These are phyloP conservation scores for Penicillium paradoxum DNA, from an alignment of 495 filamentous ascomycete species.

Conservation along the genomic window DNA sequence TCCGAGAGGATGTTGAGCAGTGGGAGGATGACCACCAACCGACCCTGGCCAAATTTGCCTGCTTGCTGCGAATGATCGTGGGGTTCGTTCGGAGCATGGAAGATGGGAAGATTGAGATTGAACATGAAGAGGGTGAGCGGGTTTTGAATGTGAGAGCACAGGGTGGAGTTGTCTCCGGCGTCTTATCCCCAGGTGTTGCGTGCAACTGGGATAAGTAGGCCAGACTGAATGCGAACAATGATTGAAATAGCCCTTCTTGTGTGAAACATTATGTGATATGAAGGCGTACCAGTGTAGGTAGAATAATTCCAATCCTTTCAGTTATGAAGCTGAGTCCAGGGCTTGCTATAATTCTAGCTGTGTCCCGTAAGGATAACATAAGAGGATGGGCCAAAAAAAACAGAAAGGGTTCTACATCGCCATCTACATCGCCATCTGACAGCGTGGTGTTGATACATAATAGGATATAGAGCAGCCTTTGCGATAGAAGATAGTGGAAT, in stretches of 20 bases:
- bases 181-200: conserved; percentile 7
- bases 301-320: neutral
- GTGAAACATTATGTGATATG: neutral
- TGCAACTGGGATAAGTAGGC: neutral
- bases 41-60: conserved; percentile 22
- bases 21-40: conserved; percentile 50
- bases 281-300: too few relatives aligned
- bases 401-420: too few relatives aligned
- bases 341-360: neutral
- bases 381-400: too few relatives aligned
- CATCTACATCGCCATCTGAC: neutral
- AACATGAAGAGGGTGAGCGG: conserved; percentile 21
- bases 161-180: conserved; percentile 15
- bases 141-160: conserved; percentile 43
- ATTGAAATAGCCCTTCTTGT: neutral
- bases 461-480: too few relatives aligned
- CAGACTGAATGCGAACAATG: neutral
- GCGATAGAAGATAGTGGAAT: too few relatives aligned
- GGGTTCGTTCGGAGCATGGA: conserved; percentile 28
- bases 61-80: conserved; percentile 39
- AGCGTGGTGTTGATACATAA: too few relatives aligned
- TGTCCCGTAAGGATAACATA: neutral
- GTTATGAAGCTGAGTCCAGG: neutral
- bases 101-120: conserved; percentile 41
- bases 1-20: conserved; percentile 37